Percentiles rank a stretch among this genome's conserved stretches.
These are phyloP conservation scores for Heterobasidion occidentale DNA, from an alignment of 1,284 basidiomycete genomes.

Conservation along the genomic window DNA sequence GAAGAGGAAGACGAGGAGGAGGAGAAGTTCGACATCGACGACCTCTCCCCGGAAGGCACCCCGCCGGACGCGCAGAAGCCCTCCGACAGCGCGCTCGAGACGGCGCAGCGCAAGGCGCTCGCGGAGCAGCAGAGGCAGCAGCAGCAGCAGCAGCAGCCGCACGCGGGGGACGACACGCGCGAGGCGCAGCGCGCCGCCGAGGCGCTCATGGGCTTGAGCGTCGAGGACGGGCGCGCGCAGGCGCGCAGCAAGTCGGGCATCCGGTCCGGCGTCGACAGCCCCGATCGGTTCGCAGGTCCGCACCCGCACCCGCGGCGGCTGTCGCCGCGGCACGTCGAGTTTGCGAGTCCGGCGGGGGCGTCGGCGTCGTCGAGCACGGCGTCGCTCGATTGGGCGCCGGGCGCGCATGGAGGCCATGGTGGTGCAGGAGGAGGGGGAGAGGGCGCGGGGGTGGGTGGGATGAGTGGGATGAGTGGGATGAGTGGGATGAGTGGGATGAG, in stretches of 20 bases:
- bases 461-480: no score
- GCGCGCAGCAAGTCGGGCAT: slow-evolving; percentile 28
- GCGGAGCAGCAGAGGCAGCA: slow-evolving; percentile 10
- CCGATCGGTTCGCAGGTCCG: slow-evolving; percentile 67
- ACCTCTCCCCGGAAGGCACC: slow-evolving; percentile 46
- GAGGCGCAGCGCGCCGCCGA: slow-evolving; percentile 14
- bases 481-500: no score
- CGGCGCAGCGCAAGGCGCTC: slow-evolving; percentile 23
- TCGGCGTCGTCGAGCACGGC: background rate
- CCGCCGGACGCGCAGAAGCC: background rate
- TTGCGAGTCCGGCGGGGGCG: slow-evolving; percentile 19
- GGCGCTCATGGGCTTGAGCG: slow-evolving; percentile 11
- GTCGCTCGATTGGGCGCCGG: slow-evolving; percentile 9
- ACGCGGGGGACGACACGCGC: background rate
- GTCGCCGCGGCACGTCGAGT: slow-evolving; percentile 48
- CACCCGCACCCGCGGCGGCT: slow-evolving; percentile 45
- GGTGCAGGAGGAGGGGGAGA: no score
- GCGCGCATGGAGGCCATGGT: no score
- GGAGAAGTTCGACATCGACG: slow-evolving; percentile 87
- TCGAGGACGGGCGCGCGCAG: slow-evolving; percentile 23
- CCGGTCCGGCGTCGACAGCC: slow-evolving; percentile 67
- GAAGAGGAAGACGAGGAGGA: slow-evolving; percentile 48
- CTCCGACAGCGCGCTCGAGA: slow-evolving; percentile 10
- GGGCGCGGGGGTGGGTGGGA: no score
- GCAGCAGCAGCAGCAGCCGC: background rate